Evolutionary conservation across 495 filamentous ascomycete genomes (phyloP).

Genomic region (Penicillium manginii): DNA sequence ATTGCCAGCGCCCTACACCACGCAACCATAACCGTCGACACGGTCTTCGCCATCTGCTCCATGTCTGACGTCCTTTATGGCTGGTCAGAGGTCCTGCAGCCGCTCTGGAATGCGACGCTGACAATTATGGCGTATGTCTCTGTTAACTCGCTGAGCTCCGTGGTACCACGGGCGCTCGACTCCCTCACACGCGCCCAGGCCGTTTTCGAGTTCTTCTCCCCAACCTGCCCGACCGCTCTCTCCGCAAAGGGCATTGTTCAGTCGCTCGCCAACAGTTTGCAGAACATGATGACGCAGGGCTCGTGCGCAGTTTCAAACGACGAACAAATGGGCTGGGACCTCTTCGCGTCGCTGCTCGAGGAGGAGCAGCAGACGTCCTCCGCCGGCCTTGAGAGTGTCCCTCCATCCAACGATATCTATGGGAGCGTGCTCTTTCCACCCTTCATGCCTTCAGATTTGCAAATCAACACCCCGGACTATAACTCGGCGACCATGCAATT

Average conservation of each 20-base stretch:
- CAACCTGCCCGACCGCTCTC: slow-evolving; percentile 3
- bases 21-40: slow-evolving; percentile 8
- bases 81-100: slow-evolving; percentile 10
- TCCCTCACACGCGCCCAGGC: slow-evolving; percentile 8
- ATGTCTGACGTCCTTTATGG: slow-evolving; percentile 9
- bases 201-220: slow-evolving; percentile 8
- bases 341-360: slow-evolving; percentile 1
- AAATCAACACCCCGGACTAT: slow-evolving; percentile 1
- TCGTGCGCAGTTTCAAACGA: background rate
- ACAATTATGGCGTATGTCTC: slow-evolving; percentile 7
- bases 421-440: background rate
- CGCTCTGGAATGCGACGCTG: slow-evolving; percentile 11
- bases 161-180: slow-evolving; percentile 3
- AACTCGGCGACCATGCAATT: slow-evolving; percentile 5
- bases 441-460: slow-evolving; percentile 1
- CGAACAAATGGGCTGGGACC: slow-evolving; percentile 2
- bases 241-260: slow-evolving; percentile 4
- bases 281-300: slow-evolving; percentile 5
- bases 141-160: slow-evolving; percentile 4
- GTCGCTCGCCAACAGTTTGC: slow-evolving; percentile 5
- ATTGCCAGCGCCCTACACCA: slow-evolving; percentile 7
- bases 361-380: slow-evolving; percentile 1
- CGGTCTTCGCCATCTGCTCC: slow-evolving; percentile 7
- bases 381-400: background rate
- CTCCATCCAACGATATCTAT: slow-evolving; percentile 1